These are phyloP conservation scores for Crepidotus variabilis DNA, from an alignment of 768 basidiomycete species.

Conservation along the genomic window DNA sequence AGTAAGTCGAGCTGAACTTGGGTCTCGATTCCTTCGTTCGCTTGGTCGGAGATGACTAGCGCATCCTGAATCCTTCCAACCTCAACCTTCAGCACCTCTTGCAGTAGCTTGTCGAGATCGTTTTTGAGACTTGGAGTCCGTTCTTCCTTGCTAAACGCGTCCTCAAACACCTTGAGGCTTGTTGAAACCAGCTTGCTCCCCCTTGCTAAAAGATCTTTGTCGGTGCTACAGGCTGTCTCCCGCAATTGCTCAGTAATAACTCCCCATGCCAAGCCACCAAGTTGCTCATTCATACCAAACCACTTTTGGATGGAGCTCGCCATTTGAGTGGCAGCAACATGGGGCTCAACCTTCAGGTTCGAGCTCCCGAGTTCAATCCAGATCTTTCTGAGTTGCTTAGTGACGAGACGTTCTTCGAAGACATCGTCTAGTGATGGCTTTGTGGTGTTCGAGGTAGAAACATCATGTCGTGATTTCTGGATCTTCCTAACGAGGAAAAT, in stretches of 20 bases:
- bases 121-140: conserved; percentile 12
- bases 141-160: conserved; percentile 30
- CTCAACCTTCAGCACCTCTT: conserved; percentile 29
- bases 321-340: not conserved
- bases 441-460: not conserved
- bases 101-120: conserved; percentile 25
- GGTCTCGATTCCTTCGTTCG: not conserved
- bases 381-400: not conserved
- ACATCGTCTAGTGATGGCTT: not conserved
- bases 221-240: conserved; percentile 14
- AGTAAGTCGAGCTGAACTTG: conserved; percentile 22
- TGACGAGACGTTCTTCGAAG: not conserved
- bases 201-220: conserved; percentile 15
- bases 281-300: conserved; percentile 28
- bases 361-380: not conserved
- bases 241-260: conserved; percentile 22
- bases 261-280: conserved; percentile 51
- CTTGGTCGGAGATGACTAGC: not conserved
- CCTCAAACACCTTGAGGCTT: conserved; percentile 42
- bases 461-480: conserved; percentile 13
- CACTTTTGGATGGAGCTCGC: not conserved
- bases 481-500: conserved; percentile 52
- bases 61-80: conserved; percentile 22
- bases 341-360: not conserved
- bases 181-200: conserved; percentile 36